Base-by-base conservation (phyloP, 495 filamentous ascomycete genomes). In the Lentithecium fluviatile region DNA sequence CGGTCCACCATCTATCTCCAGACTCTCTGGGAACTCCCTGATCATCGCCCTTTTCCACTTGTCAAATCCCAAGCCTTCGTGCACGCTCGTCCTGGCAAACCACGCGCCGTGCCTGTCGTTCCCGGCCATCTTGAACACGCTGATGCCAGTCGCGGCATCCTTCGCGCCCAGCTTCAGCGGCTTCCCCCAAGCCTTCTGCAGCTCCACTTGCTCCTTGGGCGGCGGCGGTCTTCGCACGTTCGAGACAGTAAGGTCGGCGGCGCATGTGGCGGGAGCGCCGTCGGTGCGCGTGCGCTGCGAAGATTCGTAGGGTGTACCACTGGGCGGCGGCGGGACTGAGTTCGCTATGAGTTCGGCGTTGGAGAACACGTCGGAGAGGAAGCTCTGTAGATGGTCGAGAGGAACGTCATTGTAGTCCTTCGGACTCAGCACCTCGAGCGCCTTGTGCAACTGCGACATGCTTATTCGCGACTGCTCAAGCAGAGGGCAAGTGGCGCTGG, bases 31-130 rank as follows among this genome's bases (percentile, higher is more conserved):
- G 68, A 89, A 88, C 74, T 86, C 85, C 38, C 73, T 73, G 64
- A 77, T 69, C 71, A 88, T 72, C 4, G 78, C 85, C 56, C 70
- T 71, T 68, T 79, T 80, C 82, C 86, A 96, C 68, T 82, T 86
- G 12, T 76, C 73, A 70, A 95, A 97, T 0, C 83, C 76, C 20
- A 94, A 69, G 0, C 86, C 85, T 63, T 86, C 82, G 59, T 97
- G 91, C 15, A 97, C 78, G 65, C 89, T 95, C 25, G 90, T 78
- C 55, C 94, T 74, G 10, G 88, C 90, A 73, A 97, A 97, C 93
- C 93, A 97, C 2, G 84, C 78, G 0, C 93, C 94, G 47, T 86
- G 86, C 2, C 91, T 87, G 68, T 97, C 94, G 56, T 86, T 84
- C 0, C 86, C 84, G 0, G 77, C 71, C 24, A 94, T 76, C 70